phyloP scores from a whole-genome alignment of 805 yeast genomes.

The Starmerella tilneyi region DNA sequence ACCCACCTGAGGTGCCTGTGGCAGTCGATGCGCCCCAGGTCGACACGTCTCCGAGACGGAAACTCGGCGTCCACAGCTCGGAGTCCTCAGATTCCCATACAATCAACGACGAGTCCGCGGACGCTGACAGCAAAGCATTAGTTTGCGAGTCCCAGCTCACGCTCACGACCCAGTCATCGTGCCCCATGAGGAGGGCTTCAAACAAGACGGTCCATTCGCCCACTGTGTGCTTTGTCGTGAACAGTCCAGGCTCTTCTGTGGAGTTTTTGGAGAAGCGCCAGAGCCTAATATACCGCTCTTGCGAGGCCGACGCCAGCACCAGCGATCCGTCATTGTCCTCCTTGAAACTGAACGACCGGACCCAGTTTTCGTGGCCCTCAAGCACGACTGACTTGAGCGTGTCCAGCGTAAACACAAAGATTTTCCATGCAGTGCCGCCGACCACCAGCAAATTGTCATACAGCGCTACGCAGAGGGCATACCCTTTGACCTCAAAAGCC shows the following conservation, averaged over 20 bases:
- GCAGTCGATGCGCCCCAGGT: constrained; percentile 97
- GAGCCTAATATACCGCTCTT: constrained; percentile 80
- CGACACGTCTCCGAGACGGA: constrained; percentile 81
- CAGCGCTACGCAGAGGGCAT: constrained; percentile 27
- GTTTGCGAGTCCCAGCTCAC: constrained; percentile 66
- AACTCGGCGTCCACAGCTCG: constrained; percentile 66
- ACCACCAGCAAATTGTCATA: constrained; percentile 26
- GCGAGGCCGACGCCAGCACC: constrained; percentile 79
- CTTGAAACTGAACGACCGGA: constrained; percentile 59
- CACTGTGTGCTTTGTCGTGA: constrained; percentile 41
- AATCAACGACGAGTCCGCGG: constrained; percentile 90
- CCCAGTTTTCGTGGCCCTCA: constrained; percentile 96
- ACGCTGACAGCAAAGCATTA: constrained; percentile 61
- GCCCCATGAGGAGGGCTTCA: constrained; percentile 94
- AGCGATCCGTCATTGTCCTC: constrained; percentile 40
- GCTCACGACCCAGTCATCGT: constrained; percentile 93
- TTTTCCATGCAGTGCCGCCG: constrained; percentile 33
- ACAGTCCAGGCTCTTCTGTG: constrained; percentile 56
- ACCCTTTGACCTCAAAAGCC: constrained; percentile 23
- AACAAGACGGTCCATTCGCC: constrained; percentile 44
- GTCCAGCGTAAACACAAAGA: constrained; percentile 39
- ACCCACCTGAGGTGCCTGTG: constrained; percentile 82
- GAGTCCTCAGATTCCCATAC: constrained; percentile 52
- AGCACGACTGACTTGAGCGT: constrained; percentile 30
- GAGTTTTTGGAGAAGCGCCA: constrained; percentile 50